Conservation (phyloP, 305 asterid genomes). For the Withania somnifera region DNA sequence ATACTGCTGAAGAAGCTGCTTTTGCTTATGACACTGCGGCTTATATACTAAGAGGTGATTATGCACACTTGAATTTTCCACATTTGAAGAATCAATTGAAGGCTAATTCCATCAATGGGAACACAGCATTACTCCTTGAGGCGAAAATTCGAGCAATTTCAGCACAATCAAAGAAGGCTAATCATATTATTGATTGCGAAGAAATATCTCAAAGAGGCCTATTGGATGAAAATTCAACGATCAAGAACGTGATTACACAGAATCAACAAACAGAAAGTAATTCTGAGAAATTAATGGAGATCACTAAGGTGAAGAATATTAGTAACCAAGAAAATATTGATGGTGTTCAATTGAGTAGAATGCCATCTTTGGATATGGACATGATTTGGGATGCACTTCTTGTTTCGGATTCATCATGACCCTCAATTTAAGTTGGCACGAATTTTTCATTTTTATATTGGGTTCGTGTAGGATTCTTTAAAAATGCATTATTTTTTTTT, state of each 20-base stretch:
- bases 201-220: not conserved
- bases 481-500: no score
- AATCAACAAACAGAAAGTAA: not conserved
- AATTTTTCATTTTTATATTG: not conserved
- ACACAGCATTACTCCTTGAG: constrained; percentile 62
- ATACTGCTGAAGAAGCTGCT: constrained; percentile 84
- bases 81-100: constrained; percentile 53
- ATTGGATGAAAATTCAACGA: not conserved
- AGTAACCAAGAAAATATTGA: constrained; percentile 9
- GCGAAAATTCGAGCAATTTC: constrained; percentile 61
- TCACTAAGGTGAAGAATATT: constrained; percentile 1
- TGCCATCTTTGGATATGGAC: constrained; percentile 86
- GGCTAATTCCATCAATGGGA: constrained; percentile 30
- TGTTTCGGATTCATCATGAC: constrained; percentile 29
- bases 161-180: constrained; percentile 16
- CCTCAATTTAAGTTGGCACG: not conserved
- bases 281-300: not conserved
- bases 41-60: constrained; percentile 64
- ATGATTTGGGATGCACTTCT: constrained; percentile 81
- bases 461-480: no score
- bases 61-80: constrained; percentile 76
- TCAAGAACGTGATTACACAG: not conserved
- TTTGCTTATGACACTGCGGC: constrained; percentile 85
- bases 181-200: not conserved
- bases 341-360: constrained; percentile 40